Percentiles rank a stretch among this genome's conserved stretches.
Conservation (phyloP, 2,329 filamentous ascomycete species). For the Coniochaeta sp. region DNA sequence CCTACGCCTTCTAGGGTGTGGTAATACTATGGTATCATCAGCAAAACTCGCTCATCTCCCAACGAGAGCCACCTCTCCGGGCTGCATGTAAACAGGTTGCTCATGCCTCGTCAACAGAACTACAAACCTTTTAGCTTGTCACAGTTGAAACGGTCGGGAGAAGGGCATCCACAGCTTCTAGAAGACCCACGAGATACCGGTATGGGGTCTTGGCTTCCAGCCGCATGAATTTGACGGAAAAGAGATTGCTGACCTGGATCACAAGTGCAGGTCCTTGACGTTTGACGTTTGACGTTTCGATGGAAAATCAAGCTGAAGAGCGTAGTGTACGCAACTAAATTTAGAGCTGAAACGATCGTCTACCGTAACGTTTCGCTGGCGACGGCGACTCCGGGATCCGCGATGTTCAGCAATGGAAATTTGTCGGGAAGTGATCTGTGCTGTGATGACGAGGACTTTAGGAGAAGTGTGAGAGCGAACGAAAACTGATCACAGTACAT, state of each 20-base stretch:
- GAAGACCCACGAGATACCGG: not conserved
- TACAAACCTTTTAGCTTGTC: no score
- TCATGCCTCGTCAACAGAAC: not conserved
- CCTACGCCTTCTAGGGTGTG: no score
- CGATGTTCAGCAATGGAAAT: not conserved
- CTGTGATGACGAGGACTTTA: not conserved
- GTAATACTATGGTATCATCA: not conserved
- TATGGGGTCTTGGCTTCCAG: not conserved
- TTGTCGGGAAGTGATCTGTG: not conserved
- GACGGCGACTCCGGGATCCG: not conserved
- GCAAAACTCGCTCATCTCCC: not conserved
- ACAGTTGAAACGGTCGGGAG: not conserved
- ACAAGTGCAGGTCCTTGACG: not conserved
- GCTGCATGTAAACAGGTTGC: no score
- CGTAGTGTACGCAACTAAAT: not conserved
- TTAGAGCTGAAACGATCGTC: not conserved
- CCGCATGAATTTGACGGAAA: not conserved
- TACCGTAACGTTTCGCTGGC: not conserved
- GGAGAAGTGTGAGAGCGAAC: not conserved
- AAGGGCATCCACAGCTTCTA: conserved; percentile 2
- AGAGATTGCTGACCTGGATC: not conserved
- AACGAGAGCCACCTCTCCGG: no score
- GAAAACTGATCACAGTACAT: no score
- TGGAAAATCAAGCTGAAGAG: not conserved
- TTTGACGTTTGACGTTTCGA: not conserved